These are phyloP conservation scores for Agastache rugosa DNA, from an alignment of 257 asterid species.

Conservation along the genomic window DNA sequence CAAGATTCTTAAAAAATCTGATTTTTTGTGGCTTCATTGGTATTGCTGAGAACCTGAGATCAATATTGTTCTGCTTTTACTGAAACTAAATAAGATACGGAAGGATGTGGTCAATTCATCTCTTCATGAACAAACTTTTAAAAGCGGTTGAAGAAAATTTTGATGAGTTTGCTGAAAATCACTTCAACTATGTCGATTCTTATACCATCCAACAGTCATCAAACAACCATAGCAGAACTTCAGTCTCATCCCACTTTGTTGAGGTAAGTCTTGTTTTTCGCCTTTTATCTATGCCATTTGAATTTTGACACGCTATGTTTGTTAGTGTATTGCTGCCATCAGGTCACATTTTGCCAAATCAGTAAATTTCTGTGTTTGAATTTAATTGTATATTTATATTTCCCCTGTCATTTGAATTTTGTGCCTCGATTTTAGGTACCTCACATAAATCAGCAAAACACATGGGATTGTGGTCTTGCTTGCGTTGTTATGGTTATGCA, in stretches of 20 bases:
- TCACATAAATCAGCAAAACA: conserved; percentile 75
- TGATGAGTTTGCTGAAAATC: conserved; percentile 47
- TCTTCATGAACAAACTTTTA: conserved; percentile 70
- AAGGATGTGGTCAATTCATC: conserved; percentile 80
- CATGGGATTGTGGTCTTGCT: conserved; percentile 99
- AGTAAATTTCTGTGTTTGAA: conserved; percentile 6
- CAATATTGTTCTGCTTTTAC: conserved; percentile 10
- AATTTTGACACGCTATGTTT: conserved; percentile 7
- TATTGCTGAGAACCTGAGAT: conserved; percentile 8
- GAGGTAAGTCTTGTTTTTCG: conserved; percentile 56
- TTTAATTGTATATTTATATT: not conserved
- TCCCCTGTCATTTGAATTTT: conserved; percentile 31
- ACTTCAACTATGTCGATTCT: conserved; percentile 50
- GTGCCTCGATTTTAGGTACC: conserved; percentile 64
- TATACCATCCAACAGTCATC: conserved; percentile 49
- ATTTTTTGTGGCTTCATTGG: conserved; percentile 13
- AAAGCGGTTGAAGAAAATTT: conserved; percentile 63
- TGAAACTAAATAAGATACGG: conserved; percentile 35
- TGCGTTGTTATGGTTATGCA: conserved; percentile 88
- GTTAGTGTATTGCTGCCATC: conserved; percentile 17
- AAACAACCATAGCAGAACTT: conserved; percentile 39
- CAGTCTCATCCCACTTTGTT: conserved; percentile 47
- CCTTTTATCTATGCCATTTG: conserved; percentile 7
- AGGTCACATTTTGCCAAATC: conserved; percentile 9
- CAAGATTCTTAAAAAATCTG: conserved; percentile 17